Evolutionary conservation across 2,329 filamentous ascomycete genomes (phyloP).

Genomic region (Colletotrichum camelliae): DNA sequence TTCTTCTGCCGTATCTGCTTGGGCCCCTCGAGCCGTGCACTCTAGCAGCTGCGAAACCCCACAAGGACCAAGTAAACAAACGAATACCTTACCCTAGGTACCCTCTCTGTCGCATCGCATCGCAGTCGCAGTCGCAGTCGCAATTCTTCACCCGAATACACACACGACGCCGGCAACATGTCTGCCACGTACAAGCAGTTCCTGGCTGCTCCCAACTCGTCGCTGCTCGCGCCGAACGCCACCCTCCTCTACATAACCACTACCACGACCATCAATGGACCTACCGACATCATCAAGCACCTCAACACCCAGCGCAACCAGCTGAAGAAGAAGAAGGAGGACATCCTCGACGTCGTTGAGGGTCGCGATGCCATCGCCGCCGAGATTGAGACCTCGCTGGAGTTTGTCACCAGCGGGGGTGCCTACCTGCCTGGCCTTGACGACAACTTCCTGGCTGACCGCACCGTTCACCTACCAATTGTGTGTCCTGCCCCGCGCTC

Average conservation of each 20-base stretch:
- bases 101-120: constrained; percentile 1
- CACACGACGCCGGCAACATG: constrained; percentile 32
- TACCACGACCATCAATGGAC: constrained; percentile 73
- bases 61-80: not conserved
- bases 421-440: constrained; percentile 88
- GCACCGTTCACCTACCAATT: constrained; percentile 78
- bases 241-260: constrained; percentile 90
- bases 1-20: constrained; percentile 10
- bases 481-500: constrained; percentile 58
- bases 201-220: constrained; percentile 68
- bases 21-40: constrained; percentile 9
- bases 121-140: constrained; percentile 6
- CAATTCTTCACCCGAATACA: not conserved
- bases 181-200: constrained; percentile 72
- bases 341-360: constrained; percentile 76
- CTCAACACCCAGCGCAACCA: constrained; percentile 72
- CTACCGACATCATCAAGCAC: constrained; percentile 83
- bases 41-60: constrained; percentile 1
- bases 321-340: constrained; percentile 84
- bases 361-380: constrained; percentile 71
- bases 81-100: not conserved
- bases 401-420: constrained; percentile 83
- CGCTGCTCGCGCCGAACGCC: constrained; percentile 68
- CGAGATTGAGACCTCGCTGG: constrained; percentile 82
- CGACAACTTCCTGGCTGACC: constrained; percentile 91